A percentile compares a stretch with the other conserved stretches of the same genome.
Conservation (phyloP, 441 rosid genomes). For the Adansonia madagascariensis region DNA sequence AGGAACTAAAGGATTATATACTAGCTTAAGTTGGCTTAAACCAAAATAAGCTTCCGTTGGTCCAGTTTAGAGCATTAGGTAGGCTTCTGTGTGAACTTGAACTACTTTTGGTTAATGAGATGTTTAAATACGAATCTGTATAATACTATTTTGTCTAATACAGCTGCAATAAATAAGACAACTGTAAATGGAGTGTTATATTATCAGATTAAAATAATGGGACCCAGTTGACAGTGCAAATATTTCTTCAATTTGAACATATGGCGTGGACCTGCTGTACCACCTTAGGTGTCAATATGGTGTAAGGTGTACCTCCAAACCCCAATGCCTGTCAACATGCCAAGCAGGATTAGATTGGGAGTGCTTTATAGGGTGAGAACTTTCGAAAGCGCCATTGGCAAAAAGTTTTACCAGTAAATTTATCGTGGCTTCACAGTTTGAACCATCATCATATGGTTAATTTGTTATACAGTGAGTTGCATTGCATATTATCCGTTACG, state of each 20-base stretch:
- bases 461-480: background rate
- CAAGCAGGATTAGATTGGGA: constrained; percentile 26
- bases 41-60: background rate
- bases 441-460: constrained; percentile 13
- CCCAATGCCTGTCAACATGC: constrained; percentile 23
- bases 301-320: constrained; percentile 23
- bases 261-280: constrained; percentile 15
- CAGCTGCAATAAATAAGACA: constrained; percentile 19
- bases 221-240: constrained; percentile 29
- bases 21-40: constrained; percentile 1
- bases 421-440: background rate
- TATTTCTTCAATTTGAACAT: constrained; percentile 20
- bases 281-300: constrained; percentile 17
- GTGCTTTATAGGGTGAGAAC: constrained; percentile 21
- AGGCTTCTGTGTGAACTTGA: constrained; percentile 11
- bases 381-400: constrained; percentile 20
- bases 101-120: background rate
- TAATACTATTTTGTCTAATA: constrained; percentile 7
- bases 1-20: background rate
- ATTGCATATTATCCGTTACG: background rate
- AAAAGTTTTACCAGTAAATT: constrained; percentile 15
- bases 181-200: constrained; percentile 20
- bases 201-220: constrained; percentile 6
- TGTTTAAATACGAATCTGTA: constrained; percentile 14
- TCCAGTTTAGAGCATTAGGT: background rate